Evolutionary conservation across 345 rosid genomes (phyloP).

Genomic region (Cardamine chenopodiifolia): DNA sequence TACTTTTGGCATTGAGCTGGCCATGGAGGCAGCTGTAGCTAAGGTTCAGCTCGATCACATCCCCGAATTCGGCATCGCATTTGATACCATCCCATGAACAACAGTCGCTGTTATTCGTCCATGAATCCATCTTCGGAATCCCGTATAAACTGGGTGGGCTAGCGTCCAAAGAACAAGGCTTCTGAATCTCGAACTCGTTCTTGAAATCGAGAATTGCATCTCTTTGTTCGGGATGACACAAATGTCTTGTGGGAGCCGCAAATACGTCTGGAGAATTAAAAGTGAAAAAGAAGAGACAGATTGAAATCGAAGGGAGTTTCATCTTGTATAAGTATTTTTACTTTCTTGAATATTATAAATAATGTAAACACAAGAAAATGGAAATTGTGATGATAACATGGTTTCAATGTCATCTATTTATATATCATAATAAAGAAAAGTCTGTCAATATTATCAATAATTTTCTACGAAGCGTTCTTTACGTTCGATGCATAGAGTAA

Average conservation of each 20-base stretch:
- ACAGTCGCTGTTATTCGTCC: not conserved
- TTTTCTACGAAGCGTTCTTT: too few species aligned
- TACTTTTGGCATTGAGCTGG: not conserved
- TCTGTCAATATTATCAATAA: too few species aligned
- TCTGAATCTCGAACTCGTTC: not conserved
- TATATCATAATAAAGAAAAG: too few species aligned
- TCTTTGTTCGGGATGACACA: constrained; percentile 8
- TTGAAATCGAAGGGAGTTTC: not conserved
- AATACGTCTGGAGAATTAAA: not conserved
- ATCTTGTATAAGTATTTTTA: not conserved
- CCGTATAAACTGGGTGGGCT: not conserved
- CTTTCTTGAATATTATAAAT: not conserved
- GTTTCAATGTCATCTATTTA: not conserved
- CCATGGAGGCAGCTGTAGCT: not conserved
- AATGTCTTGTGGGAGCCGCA: not conserved
- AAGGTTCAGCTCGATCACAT: not conserved
- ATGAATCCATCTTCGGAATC: not conserved
- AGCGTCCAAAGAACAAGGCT: not conserved
- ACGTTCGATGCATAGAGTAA: too few species aligned
- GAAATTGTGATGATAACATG: not conserved
- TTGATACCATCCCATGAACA: not conserved
- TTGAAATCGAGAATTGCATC: constrained; percentile 5
- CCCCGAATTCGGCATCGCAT: not conserved
- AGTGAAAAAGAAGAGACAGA: not conserved
- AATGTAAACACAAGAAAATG: not conserved